These are phyloP conservation scores for Plasmopara viticola DNA, from an alignment of 352 stramenopile species.

Conservation along the genomic window DNA sequence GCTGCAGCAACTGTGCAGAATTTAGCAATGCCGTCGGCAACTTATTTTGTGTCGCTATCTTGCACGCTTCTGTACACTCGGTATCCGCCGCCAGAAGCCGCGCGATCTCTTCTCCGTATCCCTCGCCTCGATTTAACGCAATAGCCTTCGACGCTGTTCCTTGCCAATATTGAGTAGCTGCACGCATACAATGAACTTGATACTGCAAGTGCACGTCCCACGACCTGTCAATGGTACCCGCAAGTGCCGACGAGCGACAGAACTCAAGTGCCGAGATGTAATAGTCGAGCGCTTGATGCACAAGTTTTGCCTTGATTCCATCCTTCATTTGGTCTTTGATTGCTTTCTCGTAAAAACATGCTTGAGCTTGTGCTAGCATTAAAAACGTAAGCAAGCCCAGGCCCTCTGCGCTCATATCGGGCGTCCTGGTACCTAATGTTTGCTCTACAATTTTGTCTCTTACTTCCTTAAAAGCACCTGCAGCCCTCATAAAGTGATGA, in stretches of 20 bases:
- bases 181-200: constrained; percentile 64
- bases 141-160: constrained; percentile 54
- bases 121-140: constrained; percentile 42
- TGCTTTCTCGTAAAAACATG: constrained; percentile 90
- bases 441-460: constrained; percentile 43
- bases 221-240: constrained; percentile 47
- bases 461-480: constrained; percentile 64
- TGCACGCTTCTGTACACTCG: constrained; percentile 51
- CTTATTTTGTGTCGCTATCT: constrained; percentile 53
- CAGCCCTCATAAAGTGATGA: constrained; percentile 80
- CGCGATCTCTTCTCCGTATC: constrained; percentile 77
- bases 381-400: constrained; percentile 63
- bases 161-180: constrained; percentile 75
- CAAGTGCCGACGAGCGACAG: constrained; percentile 43
- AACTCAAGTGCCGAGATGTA: constrained; percentile 55
- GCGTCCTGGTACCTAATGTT: constrained; percentile 35
- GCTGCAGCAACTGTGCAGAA: constrained; percentile 49
- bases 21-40: constrained; percentile 48
- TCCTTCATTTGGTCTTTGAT: constrained; percentile 86
- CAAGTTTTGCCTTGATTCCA: constrained; percentile 76
- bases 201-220: constrained; percentile 65
- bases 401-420: constrained; percentile 58
- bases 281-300: constrained; percentile 66
- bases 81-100: constrained; percentile 45
- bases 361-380: constrained; percentile 82